These are phyloP conservation scores for Bombardia bombarda DNA, from an alignment of 495 filamentous ascomycete species.

Conservation along the genomic window DNA sequence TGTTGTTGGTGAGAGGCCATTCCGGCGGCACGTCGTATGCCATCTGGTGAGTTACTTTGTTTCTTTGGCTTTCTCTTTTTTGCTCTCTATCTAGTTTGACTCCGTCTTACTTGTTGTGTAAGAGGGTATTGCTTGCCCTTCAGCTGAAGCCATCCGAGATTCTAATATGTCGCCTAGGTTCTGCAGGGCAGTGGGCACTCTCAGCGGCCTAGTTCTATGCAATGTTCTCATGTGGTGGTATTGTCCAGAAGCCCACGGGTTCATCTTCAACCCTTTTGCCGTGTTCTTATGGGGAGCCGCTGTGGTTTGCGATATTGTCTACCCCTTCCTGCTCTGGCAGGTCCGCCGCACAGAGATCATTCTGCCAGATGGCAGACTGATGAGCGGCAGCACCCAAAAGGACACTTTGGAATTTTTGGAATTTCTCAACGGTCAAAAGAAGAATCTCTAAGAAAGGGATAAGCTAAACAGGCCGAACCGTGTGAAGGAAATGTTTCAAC, in stretches of 20 bases:
- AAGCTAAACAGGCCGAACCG: too few species aligned
- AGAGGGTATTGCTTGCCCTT: too few species aligned
- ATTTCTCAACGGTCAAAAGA: too few species aligned
- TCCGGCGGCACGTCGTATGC: slow-evolving; percentile 32
- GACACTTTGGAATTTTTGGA: too few species aligned
- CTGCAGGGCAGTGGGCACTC: slow-evolving; percentile 26
- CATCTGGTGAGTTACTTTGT: slow-evolving; percentile 30
- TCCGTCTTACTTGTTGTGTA: too few species aligned
- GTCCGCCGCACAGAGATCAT: slow-evolving; percentile 24
- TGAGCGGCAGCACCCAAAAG: neutral
- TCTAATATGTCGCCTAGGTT: slow-evolving; percentile 14
- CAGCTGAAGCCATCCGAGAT: too few species aligned
- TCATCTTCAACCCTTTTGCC: slow-evolving; percentile 25
- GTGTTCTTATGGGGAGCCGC: slow-evolving; percentile 25
- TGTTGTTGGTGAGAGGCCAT: slow-evolving; percentile 28
- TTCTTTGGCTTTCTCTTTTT: neutral
- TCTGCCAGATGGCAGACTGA: slow-evolving; percentile 22
- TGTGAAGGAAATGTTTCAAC: neutral
- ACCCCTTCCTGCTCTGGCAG: slow-evolving; percentile 27
- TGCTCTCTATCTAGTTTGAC: neutral
- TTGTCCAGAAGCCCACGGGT: slow-evolving; percentile 35
- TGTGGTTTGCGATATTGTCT: slow-evolving; percentile 28
- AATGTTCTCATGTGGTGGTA: slow-evolving; percentile 29
- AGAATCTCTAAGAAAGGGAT: too few species aligned
- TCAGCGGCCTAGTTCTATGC: slow-evolving; percentile 23